A percentile compares a stretch with the other conserved stretches of the same genome.
phyloP scores from a whole-genome alignment of 805 yeast genomes.

The Lachancea waltii region DNA sequence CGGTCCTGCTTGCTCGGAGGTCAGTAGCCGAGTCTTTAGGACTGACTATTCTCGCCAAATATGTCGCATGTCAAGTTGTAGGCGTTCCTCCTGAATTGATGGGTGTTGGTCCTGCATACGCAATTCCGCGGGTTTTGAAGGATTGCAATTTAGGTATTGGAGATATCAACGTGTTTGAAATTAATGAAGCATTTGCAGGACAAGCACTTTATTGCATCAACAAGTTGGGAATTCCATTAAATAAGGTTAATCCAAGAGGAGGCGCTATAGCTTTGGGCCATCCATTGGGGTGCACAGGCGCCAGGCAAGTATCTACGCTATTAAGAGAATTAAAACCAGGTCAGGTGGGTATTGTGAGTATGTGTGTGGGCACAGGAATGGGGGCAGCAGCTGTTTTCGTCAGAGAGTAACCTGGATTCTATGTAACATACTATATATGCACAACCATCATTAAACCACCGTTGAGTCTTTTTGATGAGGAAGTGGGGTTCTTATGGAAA shows the following conservation, averaged over 20 bases:
- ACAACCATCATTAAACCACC: too few species aligned
- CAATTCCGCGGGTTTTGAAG: constrained; percentile 77
- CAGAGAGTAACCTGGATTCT: constrained; percentile 52
- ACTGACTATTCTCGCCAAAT: constrained; percentile 72
- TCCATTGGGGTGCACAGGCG: constrained; percentile 87
- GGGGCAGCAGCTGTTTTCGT: constrained; percentile 90
- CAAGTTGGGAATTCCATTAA: constrained; percentile 56
- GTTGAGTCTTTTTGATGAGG: too few species aligned
- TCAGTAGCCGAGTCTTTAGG: constrained; percentile 71
- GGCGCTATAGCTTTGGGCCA: constrained; percentile 97
- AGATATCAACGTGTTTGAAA: constrained; percentile 74
- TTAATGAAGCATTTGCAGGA: constrained; percentile 96
- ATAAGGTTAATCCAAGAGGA: constrained; percentile 83
- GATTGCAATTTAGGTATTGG: constrained; percentile 51
- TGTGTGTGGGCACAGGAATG: constrained; percentile 99
- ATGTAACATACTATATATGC: too few species aligned
- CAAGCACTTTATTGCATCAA: constrained; percentile 77
- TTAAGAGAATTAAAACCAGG: constrained; percentile 73
- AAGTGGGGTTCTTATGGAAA: too few species aligned
- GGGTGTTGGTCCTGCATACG: constrained; percentile 98
- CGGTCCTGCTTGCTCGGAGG: constrained; percentile 76
- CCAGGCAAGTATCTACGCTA: constrained; percentile 87
- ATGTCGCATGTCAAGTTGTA: constrained; percentile 66
- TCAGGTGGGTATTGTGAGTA: constrained; percentile 83
- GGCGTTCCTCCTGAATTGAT: constrained; percentile 97